Base-by-base conservation (phyloP, 768 basidiomycete species). In the Pleurotus djamor region DNA sequence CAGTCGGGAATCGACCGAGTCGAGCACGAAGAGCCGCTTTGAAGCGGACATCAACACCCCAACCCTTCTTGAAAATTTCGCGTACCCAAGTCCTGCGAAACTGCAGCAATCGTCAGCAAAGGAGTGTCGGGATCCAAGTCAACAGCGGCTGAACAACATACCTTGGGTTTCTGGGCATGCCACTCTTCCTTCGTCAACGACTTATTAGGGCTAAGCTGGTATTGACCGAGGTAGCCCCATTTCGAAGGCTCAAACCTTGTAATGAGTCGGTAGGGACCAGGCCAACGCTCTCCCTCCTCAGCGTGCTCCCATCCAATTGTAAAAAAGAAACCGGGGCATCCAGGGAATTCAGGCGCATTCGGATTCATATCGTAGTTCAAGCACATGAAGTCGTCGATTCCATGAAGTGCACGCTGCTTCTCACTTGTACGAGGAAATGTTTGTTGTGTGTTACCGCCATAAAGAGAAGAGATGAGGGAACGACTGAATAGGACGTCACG, bases 181-280 rank as follows among this genome's bases (percentile, higher is more conserved):
- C 72, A 75, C 61, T 74, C 73, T 48, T 61, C 57, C 5, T 61
- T 51, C 0, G 66, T 70, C 44, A 76, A 57, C 1, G 65, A 51
- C 1, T 55, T 48, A 1, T 63, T 59, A 0, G 52, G 0, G 0
- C 21, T 58, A 0, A 58, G 8, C 32, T 65, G 60, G 44, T 76
- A 76, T 52, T 69, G 63, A 0, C 74, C 73, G 57, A 69, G 56
- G 52, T 73, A 75, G 16, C 68, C 67, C 71, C 72, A 75, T 2
- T 47, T 38, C 0, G 49, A 43, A 0, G 10, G 4, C 1, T 48
- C 58, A n/a, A 71, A 56, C 4, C 65, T 58, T 8, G 66, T 63
- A 28, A 68, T 54, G 9, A 54, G 52, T 7, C 52, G 52, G n/a
- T 32, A 12, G 4, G 21, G 21, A 28, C 21, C 21, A 28, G 21